Evolutionary conservation across 352 stramenopile species (phyloP), one percentile per base, ranked within the genome.

Genomic region (Globisporangium nunn): DNA sequence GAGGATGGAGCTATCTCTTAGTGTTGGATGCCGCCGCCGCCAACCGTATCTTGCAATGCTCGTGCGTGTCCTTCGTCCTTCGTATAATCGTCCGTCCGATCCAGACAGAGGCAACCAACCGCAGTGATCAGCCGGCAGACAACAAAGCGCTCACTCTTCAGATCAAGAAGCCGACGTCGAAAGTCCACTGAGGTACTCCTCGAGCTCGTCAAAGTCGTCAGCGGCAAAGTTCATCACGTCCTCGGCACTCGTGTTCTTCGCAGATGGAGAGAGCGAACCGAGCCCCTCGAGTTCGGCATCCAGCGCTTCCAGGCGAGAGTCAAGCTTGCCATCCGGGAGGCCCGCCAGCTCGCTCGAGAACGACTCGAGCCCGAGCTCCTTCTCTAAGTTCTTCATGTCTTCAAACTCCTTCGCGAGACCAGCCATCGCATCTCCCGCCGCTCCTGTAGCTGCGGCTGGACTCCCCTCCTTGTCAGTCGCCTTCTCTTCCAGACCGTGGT

Each of bases 161-260:
- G 44, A 44, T 52, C 35, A 62, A 5, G 61, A 61, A 50, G 70
- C 68, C 35, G 75, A 77, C 45, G 73, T 77, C 33, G 79, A 84
- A 23, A 95, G 69, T 6, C 78, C 81, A 40, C 81, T 95, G 50
- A 95, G 68, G 60, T 95, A 95, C 59, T 95, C 78, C 64, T 95
- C 85, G 29, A 95, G 66, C 58, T 95, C 85, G 40, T 93, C 85
- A 66, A 95, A 95, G 74, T 95, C 81, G 59, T 95, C 85, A 4
- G 81, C 85, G 1, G 68, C 82, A 65, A 95, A 93, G 69, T 93
- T 91, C 69, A 92, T 81, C 56, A 89, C 76, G 52, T 91, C 81
- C 30, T 87, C 78, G 0, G 58, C 63, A 23, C 48, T 62, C 23
- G 52, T 70, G 15, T 75, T 67, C 40, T 81, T 86, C 3, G 78